Conservation (phyloP, 768 basidiomycete genomes). For the Lyophyllum atratum region DNA sequence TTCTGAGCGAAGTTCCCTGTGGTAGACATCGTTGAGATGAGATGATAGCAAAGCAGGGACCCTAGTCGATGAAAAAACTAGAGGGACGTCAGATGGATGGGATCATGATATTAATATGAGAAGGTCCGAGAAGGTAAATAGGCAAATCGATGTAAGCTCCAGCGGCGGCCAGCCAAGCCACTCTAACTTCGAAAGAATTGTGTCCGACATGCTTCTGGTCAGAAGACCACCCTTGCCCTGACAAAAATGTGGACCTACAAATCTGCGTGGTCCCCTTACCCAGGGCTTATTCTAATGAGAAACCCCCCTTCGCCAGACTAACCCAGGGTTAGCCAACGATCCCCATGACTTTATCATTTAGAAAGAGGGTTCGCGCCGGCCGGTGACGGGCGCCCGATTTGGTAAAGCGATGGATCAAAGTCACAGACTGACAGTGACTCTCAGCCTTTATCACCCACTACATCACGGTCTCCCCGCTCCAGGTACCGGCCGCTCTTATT, state of each 20-base stretch:
- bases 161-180: conserved; percentile 19
- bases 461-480: too few species aligned
- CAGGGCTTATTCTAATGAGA: neutral
- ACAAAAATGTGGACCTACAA: conserved; percentile 15
- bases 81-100: conserved; percentile 9
- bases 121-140: conserved; percentile 6
- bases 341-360: neutral
- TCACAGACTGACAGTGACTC: too few species aligned
- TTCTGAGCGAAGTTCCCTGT: neutral
- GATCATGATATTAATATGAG: conserved; percentile 14
- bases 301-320: neutral
- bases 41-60: conserved; percentile 9
- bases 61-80: neutral
- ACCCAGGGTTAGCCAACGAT: neutral
- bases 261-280: neutral
- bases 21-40: neutral
- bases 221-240: conserved; percentile 19
- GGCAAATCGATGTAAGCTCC: conserved; percentile 10
- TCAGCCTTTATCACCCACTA: too few species aligned
- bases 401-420: too few species aligned
- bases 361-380: too few species aligned
- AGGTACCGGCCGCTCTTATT: too few species aligned
- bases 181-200: conserved; percentile 16
- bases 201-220: conserved; percentile 19
- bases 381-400: too few species aligned